Base-by-base conservation (phyloP, 2,329 filamentous ascomycete genomes). In the Fusarium sp. region DNA sequence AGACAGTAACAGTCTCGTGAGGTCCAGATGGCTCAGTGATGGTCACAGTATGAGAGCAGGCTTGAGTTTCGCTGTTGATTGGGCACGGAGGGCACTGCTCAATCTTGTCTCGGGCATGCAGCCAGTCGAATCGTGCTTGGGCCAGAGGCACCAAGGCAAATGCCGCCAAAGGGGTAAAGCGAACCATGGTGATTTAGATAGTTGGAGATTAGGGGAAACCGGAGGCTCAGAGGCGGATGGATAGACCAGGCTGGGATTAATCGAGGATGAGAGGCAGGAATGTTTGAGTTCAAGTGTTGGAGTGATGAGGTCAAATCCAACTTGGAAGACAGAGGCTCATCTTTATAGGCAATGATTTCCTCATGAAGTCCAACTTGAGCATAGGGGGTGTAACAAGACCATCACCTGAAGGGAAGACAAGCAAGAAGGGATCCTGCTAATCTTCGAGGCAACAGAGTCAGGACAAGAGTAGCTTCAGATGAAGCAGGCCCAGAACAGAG, bases 41-140 rank as follows among this genome's bases (percentile, higher is more conserved):
- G 19, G 71, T 74, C 32, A 75, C 62, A 10, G 70, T 72, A 8
- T 56, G 53, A 8, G 39, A 31, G 11, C 42, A 64, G n/a, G 58
- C 51, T 8, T 43, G 51, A 22, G 60, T 26, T 11, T 50, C 58
- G 22, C 59, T 60, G 15, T 69, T 38, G 9, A 52, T 44, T 6
- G 68, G 53, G 24, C 75, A 77, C 31, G 75, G 70, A 38, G 73
- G 74, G 45, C 72, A 76, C 42, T 71, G 67, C 5, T 68, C 53
- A n/a, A 47, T 50, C 13, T 62, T 50, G 12, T 55, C 58, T 42
- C 65, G 67, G 24, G 63, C 35, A 8, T 61, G 52, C 15, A 70
- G 44, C 29, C 64, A 61, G 28, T 62, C 60, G 31, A 71, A 61
- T 13, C 63, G 67, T 39, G 73, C 75, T 15, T 74, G 64, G 7